Percentiles rank a stretch among this genome's conserved stretches.
These are phyloP conservation scores for Rhodotorula mucilaginosa DNA, from an alignment of 1,284 basidiomycete genomes.

Conservation along the genomic window DNA sequence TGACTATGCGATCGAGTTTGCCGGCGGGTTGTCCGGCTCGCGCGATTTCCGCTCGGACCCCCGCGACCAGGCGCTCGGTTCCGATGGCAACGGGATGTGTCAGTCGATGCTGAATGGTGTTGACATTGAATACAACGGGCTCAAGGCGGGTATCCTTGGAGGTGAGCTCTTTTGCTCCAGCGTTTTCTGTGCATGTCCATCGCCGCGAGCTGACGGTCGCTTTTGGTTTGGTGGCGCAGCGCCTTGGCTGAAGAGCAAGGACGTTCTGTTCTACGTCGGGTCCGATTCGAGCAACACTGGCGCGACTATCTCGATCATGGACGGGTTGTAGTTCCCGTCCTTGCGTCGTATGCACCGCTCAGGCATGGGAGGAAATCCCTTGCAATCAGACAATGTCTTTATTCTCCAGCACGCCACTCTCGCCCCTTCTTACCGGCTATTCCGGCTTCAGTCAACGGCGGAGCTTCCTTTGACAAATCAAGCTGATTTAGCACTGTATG, in stretches of 20 bases:
- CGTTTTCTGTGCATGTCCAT: no score
- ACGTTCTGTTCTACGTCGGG: neutral
- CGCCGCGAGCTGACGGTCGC: no score
- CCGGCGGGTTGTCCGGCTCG: no score
- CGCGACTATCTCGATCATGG: conserved; percentile 1
- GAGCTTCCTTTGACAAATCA: no score
- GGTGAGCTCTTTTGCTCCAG: neutral
- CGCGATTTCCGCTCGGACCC: neutral
- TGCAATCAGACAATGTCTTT: no score
- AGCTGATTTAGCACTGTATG: no score
- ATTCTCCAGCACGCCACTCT: no score
- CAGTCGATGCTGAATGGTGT: neutral
- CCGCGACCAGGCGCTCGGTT: neutral
- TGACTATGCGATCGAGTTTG: neutral
- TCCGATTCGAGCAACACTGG: neutral
- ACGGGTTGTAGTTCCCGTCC: no score
- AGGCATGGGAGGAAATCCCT: no score
- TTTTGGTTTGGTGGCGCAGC: neutral
- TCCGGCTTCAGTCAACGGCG: no score
- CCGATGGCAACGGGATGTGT: conserved; percentile 1
- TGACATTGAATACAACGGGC: neutral
- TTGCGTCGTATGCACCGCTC: no score
- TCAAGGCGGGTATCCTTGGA: neutral
- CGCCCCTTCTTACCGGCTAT: no score
- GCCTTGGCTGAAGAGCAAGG: neutral